A percentile compares a stretch with the other conserved stretches of the same genome.
Evolutionary conservation across 495 filamentous ascomycete species (phyloP).

Genomic region (Penicillium waksmanii): DNA sequence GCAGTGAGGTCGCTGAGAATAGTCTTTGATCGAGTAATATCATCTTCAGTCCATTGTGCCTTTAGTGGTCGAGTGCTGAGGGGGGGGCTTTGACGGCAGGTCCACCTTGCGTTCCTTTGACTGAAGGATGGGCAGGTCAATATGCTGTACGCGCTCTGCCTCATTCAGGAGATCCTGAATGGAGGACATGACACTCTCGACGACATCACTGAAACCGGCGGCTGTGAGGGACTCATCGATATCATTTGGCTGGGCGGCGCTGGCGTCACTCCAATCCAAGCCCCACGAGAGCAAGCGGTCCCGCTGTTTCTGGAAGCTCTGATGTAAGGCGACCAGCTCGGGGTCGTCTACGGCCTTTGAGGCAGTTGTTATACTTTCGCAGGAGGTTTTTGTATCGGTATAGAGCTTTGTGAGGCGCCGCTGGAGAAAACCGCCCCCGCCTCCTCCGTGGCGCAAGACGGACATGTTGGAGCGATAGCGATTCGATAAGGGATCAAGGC

Average conservation of each 20-base stretch:
- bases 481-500: constrained; percentile 23
- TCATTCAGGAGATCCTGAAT: constrained; percentile 88
- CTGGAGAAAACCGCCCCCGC: constrained; percentile 50
- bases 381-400: constrained; percentile 88
- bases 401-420: constrained; percentile 86
- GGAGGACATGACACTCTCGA: constrained; percentile 84
- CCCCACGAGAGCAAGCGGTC: constrained; percentile 83
- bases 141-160: constrained; percentile 75
- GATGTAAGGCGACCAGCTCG: constrained; percentile 58
- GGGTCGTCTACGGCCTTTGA: constrained; percentile 60
- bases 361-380: constrained; percentile 77
- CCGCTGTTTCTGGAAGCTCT: constrained; percentile 59
- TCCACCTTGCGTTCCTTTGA: constrained; percentile 44
- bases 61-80: constrained; percentile 41
- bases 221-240: constrained; percentile 85
- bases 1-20: constrained; percentile 77
- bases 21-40: constrained; percentile 54
- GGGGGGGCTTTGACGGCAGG: constrained; percentile 38
- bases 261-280: constrained; percentile 83
- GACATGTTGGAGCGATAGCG: constrained; percentile 47
- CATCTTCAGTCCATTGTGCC: constrained; percentile 54
- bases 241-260: constrained; percentile 65
- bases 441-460: constrained; percentile 51
- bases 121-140: constrained; percentile 46
- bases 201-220: constrained; percentile 84